phyloP scores from a whole-genome alignment of 805 yeast genomes.

The Zygoascus bituminiphila region DNA sequence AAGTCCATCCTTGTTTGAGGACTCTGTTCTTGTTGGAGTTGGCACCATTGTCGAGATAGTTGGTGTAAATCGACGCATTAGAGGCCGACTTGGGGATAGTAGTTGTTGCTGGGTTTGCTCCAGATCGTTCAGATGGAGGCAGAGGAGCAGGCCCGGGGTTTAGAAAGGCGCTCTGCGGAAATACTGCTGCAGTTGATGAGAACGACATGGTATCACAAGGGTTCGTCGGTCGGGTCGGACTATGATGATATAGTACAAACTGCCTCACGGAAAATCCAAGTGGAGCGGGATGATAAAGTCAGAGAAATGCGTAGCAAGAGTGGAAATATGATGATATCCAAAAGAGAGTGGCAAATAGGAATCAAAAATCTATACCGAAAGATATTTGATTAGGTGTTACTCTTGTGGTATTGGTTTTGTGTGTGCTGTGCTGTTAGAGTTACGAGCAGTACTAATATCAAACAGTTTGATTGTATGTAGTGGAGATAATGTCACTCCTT shows the following conservation, averaged over 20 bases:
- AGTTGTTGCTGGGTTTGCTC: background rate
- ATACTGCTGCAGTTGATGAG: slow-evolving; percentile 38
- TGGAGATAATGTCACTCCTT: background rate
- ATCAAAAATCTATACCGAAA: too few relatives aligned
- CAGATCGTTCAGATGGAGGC: slow-evolving; percentile 31
- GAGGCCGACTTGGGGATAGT: slow-evolving; percentile 1
- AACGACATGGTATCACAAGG: slow-evolving; percentile 30
- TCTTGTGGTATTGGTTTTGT: background rate
- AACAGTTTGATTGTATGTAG: background rate
- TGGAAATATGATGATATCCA: too few relatives aligned
- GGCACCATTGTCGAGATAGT: background rate
- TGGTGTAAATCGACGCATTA: background rate
- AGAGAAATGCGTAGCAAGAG: too few relatives aligned
- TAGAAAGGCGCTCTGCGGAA: slow-evolving; percentile 41
- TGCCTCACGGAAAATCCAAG: too few relatives aligned
- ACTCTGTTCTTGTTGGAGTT: slow-evolving; percentile 1
- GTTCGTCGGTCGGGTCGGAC: background rate
- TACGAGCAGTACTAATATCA: background rate
- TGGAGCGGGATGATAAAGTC: too few relatives aligned
- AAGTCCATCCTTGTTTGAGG: slow-evolving; percentile 71
- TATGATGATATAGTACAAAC: too few relatives aligned
- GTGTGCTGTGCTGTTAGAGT: background rate
- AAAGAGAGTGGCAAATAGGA: too few relatives aligned
- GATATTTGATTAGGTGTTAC: too few relatives aligned
- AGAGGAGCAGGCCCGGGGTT: slow-evolving; percentile 51